A percentile compares a stretch with the other conserved stretches of the same genome.
Evolutionary conservation across 1,139 yeast genomes (phyloP).

Genomic region (Meyerozyma carpophila): DNA sequence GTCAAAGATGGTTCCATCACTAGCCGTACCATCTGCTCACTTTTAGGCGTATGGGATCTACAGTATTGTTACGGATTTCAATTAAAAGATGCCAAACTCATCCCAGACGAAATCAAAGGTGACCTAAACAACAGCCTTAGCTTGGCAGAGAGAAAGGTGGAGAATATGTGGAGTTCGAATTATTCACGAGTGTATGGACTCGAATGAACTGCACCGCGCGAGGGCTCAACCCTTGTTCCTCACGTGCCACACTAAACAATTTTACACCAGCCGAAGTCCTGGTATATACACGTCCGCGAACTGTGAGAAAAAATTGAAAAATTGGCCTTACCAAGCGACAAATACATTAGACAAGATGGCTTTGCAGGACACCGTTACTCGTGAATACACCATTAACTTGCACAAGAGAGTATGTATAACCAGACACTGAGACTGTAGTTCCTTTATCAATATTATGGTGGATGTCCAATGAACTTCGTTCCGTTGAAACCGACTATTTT

Average conservation of each 20-base stretch:
- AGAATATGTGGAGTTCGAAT: background rate
- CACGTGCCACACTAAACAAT: background rate
- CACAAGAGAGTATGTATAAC: constrained; percentile 89
- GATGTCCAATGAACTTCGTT: background rate
- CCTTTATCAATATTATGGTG: background rate
- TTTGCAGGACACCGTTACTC: constrained; percentile 98
- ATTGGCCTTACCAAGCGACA: constrained; percentile 7
- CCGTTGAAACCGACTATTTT: background rate
- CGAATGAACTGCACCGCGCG: constrained; percentile 4
- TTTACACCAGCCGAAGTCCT: background rate
- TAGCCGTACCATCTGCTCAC: background rate
- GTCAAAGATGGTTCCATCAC: background rate
- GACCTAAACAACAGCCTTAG: background rate
- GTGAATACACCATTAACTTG: constrained; percentile 99
- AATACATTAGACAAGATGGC: constrained; percentile 58
- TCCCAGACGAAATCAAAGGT: background rate
- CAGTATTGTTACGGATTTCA: background rate
- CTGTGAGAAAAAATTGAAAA: constrained; percentile 3
- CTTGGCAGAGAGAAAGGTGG: background rate
- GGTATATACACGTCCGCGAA: constrained; percentile 1
- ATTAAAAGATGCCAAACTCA: background rate
- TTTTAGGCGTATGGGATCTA: constrained; percentile 2
- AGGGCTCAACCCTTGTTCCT: background rate
- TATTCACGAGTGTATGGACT: constrained; percentile 9
- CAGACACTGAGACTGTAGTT: background rate